Percentiles rank a stretch among this genome's conserved stretches.
Evolutionary conservation across 495 filamentous ascomycete genomes (phyloP).

Genomic region (Lasiosphaeria ovina): DNA sequence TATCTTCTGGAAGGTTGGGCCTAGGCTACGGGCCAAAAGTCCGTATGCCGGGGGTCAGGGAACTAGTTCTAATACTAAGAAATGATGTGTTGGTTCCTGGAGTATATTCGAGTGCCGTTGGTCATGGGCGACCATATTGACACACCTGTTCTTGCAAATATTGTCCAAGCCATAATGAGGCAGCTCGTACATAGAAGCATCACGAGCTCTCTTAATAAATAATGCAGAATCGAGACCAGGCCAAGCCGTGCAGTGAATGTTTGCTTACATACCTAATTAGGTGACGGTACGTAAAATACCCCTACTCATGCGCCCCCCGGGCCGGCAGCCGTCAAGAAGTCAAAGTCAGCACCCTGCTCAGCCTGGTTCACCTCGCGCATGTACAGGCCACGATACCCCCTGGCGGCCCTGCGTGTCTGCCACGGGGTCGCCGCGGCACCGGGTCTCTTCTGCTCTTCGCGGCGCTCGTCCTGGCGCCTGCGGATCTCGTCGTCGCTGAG

Average conservation of each 20-base stretch:
- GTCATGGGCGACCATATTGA: no score
- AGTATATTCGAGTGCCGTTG: no score
- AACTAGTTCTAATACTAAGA: no score
- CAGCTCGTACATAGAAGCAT: no score
- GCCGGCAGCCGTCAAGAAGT: conserved; percentile 57
- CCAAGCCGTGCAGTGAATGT: no score
- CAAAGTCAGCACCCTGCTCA: conserved; percentile 63
- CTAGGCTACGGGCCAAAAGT: conserved; percentile 27
- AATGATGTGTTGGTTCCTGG: no score
- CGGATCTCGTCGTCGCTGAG: conserved; percentile 49
- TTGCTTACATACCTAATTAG: no score
- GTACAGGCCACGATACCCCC: conserved; percentile 66
- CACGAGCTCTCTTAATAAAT: no score
- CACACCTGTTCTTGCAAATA: no score
- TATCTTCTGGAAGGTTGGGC: conserved; percentile 28
- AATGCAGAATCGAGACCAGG: no score
- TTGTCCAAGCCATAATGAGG: no score
- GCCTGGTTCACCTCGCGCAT: conserved; percentile 63
- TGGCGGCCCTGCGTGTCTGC: conserved; percentile 37
- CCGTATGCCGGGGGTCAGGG: conserved; percentile 18
- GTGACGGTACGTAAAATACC: no score
- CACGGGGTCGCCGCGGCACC: conserved; percentile 12
- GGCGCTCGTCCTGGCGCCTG: conserved; percentile 39
- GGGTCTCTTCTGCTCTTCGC: neutral
- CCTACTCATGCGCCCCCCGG: neutral